Evolutionary conservation across 495 filamentous ascomycete genomes (phyloP).

Genomic region (Talaromyces adpressus): DNA sequence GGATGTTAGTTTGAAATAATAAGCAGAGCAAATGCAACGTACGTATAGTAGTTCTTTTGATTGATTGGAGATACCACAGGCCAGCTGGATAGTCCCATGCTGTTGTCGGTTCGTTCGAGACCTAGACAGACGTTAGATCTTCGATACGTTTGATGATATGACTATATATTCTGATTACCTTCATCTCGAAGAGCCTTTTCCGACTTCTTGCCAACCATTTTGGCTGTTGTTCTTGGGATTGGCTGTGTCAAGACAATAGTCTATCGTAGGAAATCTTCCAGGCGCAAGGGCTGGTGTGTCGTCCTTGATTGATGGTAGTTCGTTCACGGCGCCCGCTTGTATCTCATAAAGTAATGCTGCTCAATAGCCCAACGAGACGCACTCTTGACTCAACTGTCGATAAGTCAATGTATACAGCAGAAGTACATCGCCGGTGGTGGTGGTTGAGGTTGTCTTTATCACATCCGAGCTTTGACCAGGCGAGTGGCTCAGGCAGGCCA

Average conservation of each 20-base stretch:
- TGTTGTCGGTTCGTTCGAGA: conserved; percentile 93
- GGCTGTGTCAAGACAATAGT: not conserved
- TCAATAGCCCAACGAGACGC: not conserved
- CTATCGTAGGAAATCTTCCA: not conserved
- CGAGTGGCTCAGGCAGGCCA: conserved; percentile 8
- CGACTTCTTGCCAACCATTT: conserved; percentile 60
- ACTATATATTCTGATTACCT: conserved; percentile 28
- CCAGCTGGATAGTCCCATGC: conserved; percentile 91
- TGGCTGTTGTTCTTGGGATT: conserved; percentile 9
- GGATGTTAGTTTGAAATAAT: conserved; percentile 11
- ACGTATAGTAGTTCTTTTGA: conserved; percentile 99
- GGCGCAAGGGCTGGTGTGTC: not conserved
- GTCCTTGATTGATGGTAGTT: not conserved
- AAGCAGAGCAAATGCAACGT: conserved; percentile 25
- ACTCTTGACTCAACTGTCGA: not conserved
- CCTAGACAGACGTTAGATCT: conserved; percentile 42
- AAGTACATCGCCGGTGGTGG: not conserved
- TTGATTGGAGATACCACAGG: conserved; percentile 89
- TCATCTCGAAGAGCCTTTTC: conserved; percentile 60
- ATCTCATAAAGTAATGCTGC: not conserved
- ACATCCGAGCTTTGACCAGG: conserved; percentile 18
- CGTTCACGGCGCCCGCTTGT: not conserved
- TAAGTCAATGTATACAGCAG: not conserved
- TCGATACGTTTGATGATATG: not conserved
- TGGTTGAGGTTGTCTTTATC: not conserved